phyloP scores from a whole-genome alignment of 345 rosid species.

The Camelina sativa region DNA sequence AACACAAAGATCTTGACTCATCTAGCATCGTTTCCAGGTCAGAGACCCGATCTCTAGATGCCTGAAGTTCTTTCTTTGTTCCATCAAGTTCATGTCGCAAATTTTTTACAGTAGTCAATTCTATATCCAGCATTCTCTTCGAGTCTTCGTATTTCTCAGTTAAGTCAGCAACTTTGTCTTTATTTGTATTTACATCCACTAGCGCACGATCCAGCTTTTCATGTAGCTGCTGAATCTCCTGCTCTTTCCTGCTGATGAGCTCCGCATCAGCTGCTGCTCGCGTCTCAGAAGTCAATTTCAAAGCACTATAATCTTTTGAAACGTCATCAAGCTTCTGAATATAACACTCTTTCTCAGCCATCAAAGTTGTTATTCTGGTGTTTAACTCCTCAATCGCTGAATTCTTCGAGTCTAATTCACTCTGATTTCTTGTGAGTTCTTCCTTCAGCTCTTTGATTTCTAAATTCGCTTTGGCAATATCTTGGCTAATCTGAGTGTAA shows the following conservation, averaged over 20 bases:
- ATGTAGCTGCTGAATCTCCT: conserved; percentile 57
- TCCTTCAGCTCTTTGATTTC: conserved; percentile 58
- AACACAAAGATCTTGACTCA: conserved; percentile 51
- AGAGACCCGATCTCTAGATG: conserved; percentile 58
- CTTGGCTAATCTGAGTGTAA: conserved; percentile 55
- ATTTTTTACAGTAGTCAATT: conserved; percentile 49
- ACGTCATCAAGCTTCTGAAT: conserved; percentile 51
- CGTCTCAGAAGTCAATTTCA: conserved; percentile 64
- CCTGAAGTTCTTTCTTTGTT: conserved; percentile 54
- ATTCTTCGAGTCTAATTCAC: conserved; percentile 60
- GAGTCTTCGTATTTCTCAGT: conserved; percentile 63
- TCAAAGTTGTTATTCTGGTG: conserved; percentile 53
- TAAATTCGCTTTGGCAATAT: conserved; percentile 53
- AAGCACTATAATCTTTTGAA: conserved; percentile 55
- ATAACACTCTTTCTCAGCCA: conserved; percentile 58
- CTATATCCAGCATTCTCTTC: conserved; percentile 56
- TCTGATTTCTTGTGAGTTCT: conserved; percentile 49
- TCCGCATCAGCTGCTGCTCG: conserved; percentile 58
- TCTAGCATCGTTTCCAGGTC: conserved; percentile 59
- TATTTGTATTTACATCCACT: conserved; percentile 48
- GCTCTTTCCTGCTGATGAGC: conserved; percentile 54
- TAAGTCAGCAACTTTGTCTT: conserved; percentile 51
- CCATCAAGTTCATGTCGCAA: conserved; percentile 63
- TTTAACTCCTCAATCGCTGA: conserved; percentile 60
- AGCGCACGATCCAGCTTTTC: conserved; percentile 55